A percentile compares a stretch with the other conserved stretches of the same genome.
These are phyloP conservation scores for Endocalyx cinctus DNA, from an alignment of 2,329 filamentous ascomycete species.

Conservation along the genomic window DNA sequence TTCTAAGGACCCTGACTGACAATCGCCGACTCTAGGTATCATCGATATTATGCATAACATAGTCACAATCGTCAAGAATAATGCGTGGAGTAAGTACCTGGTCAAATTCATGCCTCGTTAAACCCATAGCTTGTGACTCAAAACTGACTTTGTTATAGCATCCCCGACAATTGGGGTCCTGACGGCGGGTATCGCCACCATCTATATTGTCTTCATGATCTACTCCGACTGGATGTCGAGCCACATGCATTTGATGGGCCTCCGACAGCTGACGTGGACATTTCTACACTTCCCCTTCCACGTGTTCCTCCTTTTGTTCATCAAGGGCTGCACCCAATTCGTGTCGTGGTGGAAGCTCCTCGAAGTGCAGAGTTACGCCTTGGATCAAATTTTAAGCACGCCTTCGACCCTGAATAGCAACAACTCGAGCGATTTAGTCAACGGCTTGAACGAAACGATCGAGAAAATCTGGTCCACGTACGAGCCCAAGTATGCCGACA, in stretches of 20 bases:
- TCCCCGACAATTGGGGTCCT: slow-evolving; percentile 33
- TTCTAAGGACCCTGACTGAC: too few relatives aligned
- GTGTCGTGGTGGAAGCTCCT: slow-evolving; percentile 38
- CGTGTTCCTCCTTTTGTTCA: slow-evolving; percentile 54
- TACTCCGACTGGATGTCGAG: slow-evolving; percentile 60
- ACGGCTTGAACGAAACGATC: too few relatives aligned
- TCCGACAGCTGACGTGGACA: slow-evolving; percentile 54
- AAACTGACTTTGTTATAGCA: too few relatives aligned
- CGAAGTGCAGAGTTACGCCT: too few relatives aligned
- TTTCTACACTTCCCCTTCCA: slow-evolving; percentile 59
- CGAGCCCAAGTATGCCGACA: too few relatives aligned
- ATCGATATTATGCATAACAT: slow-evolving; percentile 49
- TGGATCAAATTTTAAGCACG: too few relatives aligned
- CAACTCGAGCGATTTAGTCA: too few relatives aligned
- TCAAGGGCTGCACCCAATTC: slow-evolving; percentile 57
- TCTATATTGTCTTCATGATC: slow-evolving; percentile 39
- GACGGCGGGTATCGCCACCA: slow-evolving; percentile 29
- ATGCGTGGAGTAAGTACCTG: slow-evolving; percentile 19
- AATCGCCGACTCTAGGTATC: neutral
- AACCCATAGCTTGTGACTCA: too few relatives aligned
- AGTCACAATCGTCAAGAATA: slow-evolving; percentile 39
- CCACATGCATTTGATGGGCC: slow-evolving; percentile 47
- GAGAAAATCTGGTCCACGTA: too few relatives aligned
- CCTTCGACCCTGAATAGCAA: too few relatives aligned
- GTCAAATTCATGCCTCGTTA: too few relatives aligned